phyloP scores from a whole-genome alignment of 306 rosid genomes.

The barrel medic (Medicago truncatula) region DNA sequence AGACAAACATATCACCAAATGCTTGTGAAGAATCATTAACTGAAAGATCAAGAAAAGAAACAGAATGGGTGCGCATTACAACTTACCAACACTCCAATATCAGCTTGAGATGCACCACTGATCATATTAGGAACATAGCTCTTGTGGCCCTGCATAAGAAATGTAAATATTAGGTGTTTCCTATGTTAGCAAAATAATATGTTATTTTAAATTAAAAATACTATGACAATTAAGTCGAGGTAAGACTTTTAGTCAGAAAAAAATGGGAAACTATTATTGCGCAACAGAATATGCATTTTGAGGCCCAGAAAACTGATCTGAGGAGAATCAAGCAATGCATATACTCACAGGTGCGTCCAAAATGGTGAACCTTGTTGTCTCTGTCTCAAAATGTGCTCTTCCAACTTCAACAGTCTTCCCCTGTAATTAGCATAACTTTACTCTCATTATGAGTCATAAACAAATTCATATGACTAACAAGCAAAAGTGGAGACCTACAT shows the following conservation, averaged over 20 bases:
- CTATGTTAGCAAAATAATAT: constrained; percentile 22
- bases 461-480: constrained; percentile 9
- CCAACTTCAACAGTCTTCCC: constrained; percentile 99
- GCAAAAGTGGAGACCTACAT: constrained; percentile 26
- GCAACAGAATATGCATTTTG: constrained; percentile 21
- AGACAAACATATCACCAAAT: constrained; percentile 22
- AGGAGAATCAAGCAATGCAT: constrained; percentile 32
- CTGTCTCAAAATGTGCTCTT: constrained; percentile 97
- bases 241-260: constrained; percentile 5
- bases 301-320: background rate
- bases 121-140: constrained; percentile 99
- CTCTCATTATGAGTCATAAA: constrained; percentile 30
- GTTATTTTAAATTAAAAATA: constrained; percentile 8
- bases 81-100: constrained; percentile 95
- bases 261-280: constrained; percentile 7
- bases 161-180: constrained; percentile 18
- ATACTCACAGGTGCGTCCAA: constrained; percentile 97
- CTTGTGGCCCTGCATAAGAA: constrained; percentile 87
- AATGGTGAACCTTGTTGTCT: constrained; percentile 84
- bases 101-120: constrained; percentile 99
- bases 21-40: constrained; percentile 8
- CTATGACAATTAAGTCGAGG: constrained; percentile 17
- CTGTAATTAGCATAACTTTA: constrained; percentile 52
- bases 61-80: constrained; percentile 23
- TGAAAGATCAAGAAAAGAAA: constrained; percentile 12